Percentiles rank a stretch among this genome's conserved stretches.
phyloP scores from a whole-genome alignment of 257 asterid species.

The Craterostigma plantagineum region DNA sequence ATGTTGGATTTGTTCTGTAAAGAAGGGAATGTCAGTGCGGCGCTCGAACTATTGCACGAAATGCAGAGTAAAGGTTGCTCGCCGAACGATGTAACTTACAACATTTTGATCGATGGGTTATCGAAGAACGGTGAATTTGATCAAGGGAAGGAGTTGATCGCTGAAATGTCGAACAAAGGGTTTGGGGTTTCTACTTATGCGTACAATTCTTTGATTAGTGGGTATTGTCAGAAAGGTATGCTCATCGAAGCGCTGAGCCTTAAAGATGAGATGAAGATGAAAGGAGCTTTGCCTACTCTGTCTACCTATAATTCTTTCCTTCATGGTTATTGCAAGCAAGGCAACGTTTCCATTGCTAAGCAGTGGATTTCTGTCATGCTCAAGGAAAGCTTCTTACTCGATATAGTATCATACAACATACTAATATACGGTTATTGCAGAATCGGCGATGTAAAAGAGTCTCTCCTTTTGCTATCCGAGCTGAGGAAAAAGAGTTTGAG shows the following conservation, averaged over 20 bases:
- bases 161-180: constrained; percentile 32
- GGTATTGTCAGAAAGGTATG: constrained; percentile 44
- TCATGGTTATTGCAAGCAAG: constrained; percentile 53
- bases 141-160: constrained; percentile 38
- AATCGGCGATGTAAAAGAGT: constrained; percentile 31
- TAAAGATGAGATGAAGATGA: constrained; percentile 29
- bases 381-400: constrained; percentile 35
- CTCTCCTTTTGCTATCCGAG: constrained; percentile 29
- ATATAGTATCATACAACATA: constrained; percentile 42
- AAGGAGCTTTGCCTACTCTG: constrained; percentile 32
- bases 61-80: constrained; percentile 33
- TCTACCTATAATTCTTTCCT: constrained; percentile 49
- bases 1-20: constrained; percentile 44
- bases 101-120: constrained; percentile 34
- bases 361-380: constrained; percentile 47
- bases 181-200: constrained; percentile 37
- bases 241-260: constrained; percentile 41
- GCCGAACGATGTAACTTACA: constrained; percentile 40
- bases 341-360: constrained; percentile 34
- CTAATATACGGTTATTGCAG: constrained; percentile 42
- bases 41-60: constrained; percentile 29
- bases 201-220: constrained; percentile 40
- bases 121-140: constrained; percentile 38
- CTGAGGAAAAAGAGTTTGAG: constrained; percentile 19
- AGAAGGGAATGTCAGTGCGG: constrained; percentile 32